Evolutionary conservation across 1,139 yeast genomes (phyloP), one percentile per base, ranked within the genome.

Genomic region (Suhomyces bolitotheri): DNA sequence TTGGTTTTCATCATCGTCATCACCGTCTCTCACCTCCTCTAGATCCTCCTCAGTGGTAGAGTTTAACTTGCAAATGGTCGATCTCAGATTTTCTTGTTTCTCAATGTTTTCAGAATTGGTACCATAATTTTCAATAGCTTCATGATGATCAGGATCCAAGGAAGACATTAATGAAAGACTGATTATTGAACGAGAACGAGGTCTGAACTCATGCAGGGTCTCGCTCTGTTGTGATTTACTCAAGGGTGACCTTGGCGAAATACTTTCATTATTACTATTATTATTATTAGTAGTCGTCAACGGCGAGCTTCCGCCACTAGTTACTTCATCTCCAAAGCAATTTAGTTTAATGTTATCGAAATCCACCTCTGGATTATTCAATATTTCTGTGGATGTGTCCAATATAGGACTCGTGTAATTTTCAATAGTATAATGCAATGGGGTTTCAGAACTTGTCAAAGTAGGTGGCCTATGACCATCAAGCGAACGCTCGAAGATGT

Each of bases 361-460:
- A 33, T 58, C 56, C 7, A 56, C 46, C n/a, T 49, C 43, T 10
- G 67, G 67, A 34, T 62, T 52, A 21, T 52, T 46, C 16, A 60
- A 39, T 26, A 60, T 54, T 38, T 61, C 66, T 1, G 66, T 50
- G 14, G 66, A 58, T 14, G 62, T 50, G 39, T 62, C 67, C 33
- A 62, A 47, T 7, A 60, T 57, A 5, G 68, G 68, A 24, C 56
- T 55, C 12, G 59, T 50, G 33, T 47, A 62, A 39, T 62, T 62
- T 33, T 61, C 66, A 12, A 54, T 50, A 26, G 49, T 54, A 41
- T 52, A 59, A 37, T 60, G 65, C 20, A 46, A 36, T 4, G 64
- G 64, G 12, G 50, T 43, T 34, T 41, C 51, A 24, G 51, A 46
- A 24, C 43, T 43, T 21, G 43, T 40, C 30, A 51, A 39, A 10